Conservation (phyloP, 2,329 filamentous ascomycete species). For the Endocalyx cinctus region DNA sequence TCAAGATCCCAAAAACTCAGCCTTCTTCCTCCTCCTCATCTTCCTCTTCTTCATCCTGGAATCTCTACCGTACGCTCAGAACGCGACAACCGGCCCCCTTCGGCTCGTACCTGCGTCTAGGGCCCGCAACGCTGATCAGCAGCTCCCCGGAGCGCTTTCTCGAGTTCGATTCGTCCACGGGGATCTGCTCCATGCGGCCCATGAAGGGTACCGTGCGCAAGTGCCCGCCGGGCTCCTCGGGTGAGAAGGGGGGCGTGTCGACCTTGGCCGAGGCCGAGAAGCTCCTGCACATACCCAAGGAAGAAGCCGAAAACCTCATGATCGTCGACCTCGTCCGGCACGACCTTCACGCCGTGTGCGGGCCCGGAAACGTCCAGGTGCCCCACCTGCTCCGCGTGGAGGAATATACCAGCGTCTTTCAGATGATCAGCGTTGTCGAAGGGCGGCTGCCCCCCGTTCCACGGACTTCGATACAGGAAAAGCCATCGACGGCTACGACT, state of each 20-base stretch:
- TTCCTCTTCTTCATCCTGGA: conserved; percentile 54
- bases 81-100: conserved; percentile 76
- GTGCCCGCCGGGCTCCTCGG: conserved; percentile 17
- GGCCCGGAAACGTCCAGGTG: conserved; percentile 67
- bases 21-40: conserved; percentile 41
- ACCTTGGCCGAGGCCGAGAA: conserved; percentile 68
- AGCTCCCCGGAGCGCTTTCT: conserved; percentile 90
- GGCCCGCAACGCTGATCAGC: conserved; percentile 66
- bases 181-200: conserved; percentile 73
- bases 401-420: conserved; percentile 85
- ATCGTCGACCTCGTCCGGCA: conserved; percentile 96
- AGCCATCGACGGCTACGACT: conserved; percentile 22
- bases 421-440: conserved; percentile 85
- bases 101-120: conserved; percentile 73
- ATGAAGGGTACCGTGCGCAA: conserved; percentile 98
- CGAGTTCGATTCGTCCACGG: conserved; percentile 43
- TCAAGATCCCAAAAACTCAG: conserved; percentile 35
- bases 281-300: conserved; percentile 77
- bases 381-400: conserved; percentile 80
- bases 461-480: too few species aligned
- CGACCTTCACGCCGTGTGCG: conserved; percentile 81
- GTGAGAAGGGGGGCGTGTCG: conserved; percentile 43
- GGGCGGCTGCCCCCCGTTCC: conserved; percentile 48
- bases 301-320: conserved; percentile 95
- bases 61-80: conserved; percentile 67